A percentile compares a stretch with the other conserved stretches of the same genome.
Evolutionary conservation across 2,329 filamentous ascomycete genomes (phyloP).

Genomic region (Xylariaceae sp.): DNA sequence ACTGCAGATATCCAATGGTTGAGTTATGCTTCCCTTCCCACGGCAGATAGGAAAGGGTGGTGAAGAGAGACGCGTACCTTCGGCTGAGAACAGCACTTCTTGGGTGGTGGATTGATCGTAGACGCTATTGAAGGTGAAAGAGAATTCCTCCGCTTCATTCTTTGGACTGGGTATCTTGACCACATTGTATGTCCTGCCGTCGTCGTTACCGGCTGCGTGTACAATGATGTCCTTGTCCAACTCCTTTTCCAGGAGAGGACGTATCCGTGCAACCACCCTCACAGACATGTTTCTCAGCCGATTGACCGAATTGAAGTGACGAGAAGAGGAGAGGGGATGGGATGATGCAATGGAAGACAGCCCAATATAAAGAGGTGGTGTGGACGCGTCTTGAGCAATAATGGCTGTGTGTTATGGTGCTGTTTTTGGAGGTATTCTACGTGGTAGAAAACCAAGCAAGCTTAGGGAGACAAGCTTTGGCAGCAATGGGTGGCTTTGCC

Average conservation of each 20-base stretch:
- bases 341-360: neutral
- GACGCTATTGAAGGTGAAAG: slow-evolving; percentile 92
- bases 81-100: slow-evolving; percentile 83
- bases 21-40: slow-evolving; percentile 7
- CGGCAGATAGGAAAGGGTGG: slow-evolving; percentile 4
- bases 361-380: neutral
- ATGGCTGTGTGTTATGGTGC: neutral
- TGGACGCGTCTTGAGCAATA: neutral
- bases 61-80: slow-evolving; percentile 60
- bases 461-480: no score
- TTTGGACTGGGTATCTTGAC: slow-evolving; percentile 93
- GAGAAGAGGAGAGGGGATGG: neutral
- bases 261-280: slow-evolving; percentile 86
- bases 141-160: slow-evolving; percentile 88
- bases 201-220: slow-evolving; percentile 62
- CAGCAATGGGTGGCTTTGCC: no score
- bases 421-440: no score
- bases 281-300: slow-evolving; percentile 59
- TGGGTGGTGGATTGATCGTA: slow-evolving; percentile 82
- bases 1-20: slow-evolving; percentile 55
- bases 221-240: slow-evolving; percentile 87
- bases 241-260: slow-evolving; percentile 85
- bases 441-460: no score
- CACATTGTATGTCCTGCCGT: slow-evolving; percentile 64
- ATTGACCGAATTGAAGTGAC: slow-evolving; percentile 1